These are phyloP conservation scores for Petrea volubilis DNA, from an alignment of 257 asterid genomes.

Conservation along the genomic window DNA sequence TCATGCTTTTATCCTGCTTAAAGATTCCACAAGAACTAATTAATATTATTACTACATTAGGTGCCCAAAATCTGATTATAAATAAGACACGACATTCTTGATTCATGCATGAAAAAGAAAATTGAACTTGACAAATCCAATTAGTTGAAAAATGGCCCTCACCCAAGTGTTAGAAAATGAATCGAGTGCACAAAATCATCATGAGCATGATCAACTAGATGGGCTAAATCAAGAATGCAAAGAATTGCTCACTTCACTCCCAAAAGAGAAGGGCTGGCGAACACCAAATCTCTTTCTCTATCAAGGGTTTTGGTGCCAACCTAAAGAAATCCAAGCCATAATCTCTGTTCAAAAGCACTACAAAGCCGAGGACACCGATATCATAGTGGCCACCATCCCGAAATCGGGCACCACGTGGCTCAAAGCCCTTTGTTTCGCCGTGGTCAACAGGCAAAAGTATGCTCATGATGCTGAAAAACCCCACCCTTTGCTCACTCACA, in stretches of 20 bases:
- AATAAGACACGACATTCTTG: not conserved
- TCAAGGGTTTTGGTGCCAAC: conserved; percentile 53
- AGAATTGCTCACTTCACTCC: conserved; percentile 40
- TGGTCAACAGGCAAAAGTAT: conserved; percentile 25
- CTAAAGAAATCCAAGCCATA: conserved; percentile 35
- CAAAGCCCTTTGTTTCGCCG: conserved; percentile 45
- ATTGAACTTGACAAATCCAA: not conserved
- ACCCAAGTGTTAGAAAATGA: conserved; percentile 6
- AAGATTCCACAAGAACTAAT: too few relatives aligned
- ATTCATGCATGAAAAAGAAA: not conserved
- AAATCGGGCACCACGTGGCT: conserved; percentile 72
- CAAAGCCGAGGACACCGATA: conserved; percentile 26
- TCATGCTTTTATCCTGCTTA: not conserved
- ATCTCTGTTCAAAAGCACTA: conserved; percentile 31
- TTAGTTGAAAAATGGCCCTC: conserved; percentile 22
- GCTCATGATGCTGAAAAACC: not conserved
- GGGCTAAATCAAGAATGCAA: conserved; percentile 30
- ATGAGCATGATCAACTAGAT: conserved; percentile 5
- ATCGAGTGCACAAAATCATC: not conserved
- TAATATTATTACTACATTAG: too few relatives aligned
- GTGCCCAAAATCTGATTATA: not conserved
- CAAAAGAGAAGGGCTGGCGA: conserved; percentile 58
- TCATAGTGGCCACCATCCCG: conserved; percentile 47
- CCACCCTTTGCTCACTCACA: conserved; percentile 46
- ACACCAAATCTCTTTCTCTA: conserved; percentile 41